A percentile compares a stretch with the other conserved stretches of the same genome.
Evolutionary conservation across 23 red algal genomes (phyloP).

Genomic region (Chondrus crispus): DNA sequence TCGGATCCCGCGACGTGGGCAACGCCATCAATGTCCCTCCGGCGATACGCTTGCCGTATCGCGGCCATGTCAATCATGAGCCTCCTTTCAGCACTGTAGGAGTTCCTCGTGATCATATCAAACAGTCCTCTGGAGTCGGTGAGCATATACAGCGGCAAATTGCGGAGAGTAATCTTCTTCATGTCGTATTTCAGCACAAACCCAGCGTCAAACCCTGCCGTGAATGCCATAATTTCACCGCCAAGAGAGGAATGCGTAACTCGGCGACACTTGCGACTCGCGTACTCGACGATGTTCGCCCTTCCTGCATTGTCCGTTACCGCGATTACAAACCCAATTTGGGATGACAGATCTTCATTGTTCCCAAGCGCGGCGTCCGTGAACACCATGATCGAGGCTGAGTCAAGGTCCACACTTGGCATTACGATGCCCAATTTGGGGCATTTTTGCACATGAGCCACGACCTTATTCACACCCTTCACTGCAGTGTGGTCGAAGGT

Average conservation of each 20-base stretch:
- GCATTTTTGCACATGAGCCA: neutral
- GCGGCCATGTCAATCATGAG: slow-evolving; percentile 1
- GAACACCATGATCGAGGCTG: neutral
- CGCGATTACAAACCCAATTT: neutral
- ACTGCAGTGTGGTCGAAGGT: neutral
- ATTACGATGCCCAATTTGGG: neutral
- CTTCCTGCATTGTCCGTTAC: neutral
- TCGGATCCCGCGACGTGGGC: neutral
- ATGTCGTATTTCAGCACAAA: neutral
- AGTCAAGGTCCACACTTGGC: neutral
- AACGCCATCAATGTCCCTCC: neutral
- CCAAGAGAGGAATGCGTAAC: neutral
- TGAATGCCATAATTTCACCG: neutral
- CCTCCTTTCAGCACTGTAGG: neutral
- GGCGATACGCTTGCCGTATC: neutral
- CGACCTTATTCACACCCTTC: neutral
- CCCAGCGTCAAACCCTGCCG: neutral
- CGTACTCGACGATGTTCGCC: neutral
- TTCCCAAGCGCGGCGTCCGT: neutral
- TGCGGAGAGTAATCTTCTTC: neutral
- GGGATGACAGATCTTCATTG: neutral
- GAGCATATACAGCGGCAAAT: neutral
- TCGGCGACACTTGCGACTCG: neutral
- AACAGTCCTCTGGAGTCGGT: neutral
- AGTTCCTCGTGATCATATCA: neutral